phyloP scores from a whole-genome alignment of 2,329 filamentous ascomycete species.

The Talaromyces sp. region DNA sequence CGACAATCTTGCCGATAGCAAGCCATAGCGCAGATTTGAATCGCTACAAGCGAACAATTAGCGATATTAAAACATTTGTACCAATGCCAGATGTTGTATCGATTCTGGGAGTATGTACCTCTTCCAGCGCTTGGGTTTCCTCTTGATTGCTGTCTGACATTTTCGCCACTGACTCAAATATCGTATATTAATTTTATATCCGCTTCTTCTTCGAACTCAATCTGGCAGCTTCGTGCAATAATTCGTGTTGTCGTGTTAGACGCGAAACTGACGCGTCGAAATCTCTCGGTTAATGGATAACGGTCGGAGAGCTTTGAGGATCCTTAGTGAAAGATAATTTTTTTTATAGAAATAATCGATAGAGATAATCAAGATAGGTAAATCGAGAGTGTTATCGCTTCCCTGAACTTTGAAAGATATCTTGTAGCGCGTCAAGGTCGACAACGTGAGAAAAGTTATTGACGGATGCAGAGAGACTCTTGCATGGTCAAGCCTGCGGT shows the following conservation, averaged over 20 bases:
- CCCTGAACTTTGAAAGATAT: too few relatives aligned
- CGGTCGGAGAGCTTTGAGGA: not conserved
- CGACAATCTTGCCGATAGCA: slow-evolving; percentile 79
- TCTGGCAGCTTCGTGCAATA: not conserved
- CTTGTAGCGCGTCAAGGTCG: not conserved
- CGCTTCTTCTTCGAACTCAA: not conserved
- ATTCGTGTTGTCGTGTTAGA: not conserved
- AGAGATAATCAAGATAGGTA: not conserved
- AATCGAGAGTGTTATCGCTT: not conserved
- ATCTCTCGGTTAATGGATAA: too few relatives aligned
- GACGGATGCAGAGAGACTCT: not conserved
- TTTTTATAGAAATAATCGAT: too few relatives aligned
- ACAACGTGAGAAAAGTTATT: not conserved
- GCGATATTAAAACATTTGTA: not conserved
- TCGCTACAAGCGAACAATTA: slow-evolving; percentile 51
- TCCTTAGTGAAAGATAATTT: not conserved
- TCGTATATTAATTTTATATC: not conserved
- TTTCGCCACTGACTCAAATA: not conserved
- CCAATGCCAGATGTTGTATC: not conserved
- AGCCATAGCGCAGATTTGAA: slow-evolving; percentile 85
- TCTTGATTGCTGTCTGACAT: slow-evolving; percentile 15
- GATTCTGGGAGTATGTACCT: slow-evolving; percentile 1
- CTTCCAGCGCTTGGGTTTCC: slow-evolving; percentile 12
- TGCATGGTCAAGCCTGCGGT: not conserved
- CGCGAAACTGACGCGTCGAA: not conserved